Base-by-base conservation (phyloP, 352 stramenopile species). In the Globisporangium heterothallicum region DNA sequence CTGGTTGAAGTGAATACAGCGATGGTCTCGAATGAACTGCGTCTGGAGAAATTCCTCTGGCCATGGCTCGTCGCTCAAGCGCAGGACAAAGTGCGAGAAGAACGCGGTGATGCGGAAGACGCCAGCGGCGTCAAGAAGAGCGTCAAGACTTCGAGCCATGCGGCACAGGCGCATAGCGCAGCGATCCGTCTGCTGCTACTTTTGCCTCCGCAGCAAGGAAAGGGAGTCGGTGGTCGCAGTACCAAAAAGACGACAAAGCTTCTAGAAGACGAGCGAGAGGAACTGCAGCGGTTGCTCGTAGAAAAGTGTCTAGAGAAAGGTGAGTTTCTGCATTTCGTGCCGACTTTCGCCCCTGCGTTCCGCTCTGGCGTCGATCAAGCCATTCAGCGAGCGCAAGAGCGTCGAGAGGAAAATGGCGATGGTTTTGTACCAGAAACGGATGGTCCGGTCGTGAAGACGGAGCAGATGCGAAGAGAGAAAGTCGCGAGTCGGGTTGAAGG, bases 41-140 rank as follows among this genome's bases (percentile, higher is more conserved):
- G 70, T n/a, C 47, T 87, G 49, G 29, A 68, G 12, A 49, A 35
- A 14, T 85, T 88, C 46, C 13, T 90, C 16, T 78, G 80, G 64
- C 72, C 74, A 9, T 90, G 79, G 79, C 48, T 88, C 16, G 21
- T 50, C 7, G 45, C 47, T 1, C 53, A 60, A 29, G 38, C 53
- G 27, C 42, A 27, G 16, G 36, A 25, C 14, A 45, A 46, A 27
- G n/a, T n/a, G n/a, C n/a, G n/a, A n/a, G 42, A 30, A 53, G 41
- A 18, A 18, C 21, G 30, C 25, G 25, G 14, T 7, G n/a, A 26
- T 6, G 32, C 32, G 32, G 6, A 34, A 16, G 25, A 38, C 1
- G 24, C 16, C 16, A 27, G 24, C 32, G 19, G 51, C 9, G 12
- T 13, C 14, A 36, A 19, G 42, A 47, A 49, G 24, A 10, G 30